These are phyloP conservation scores for Nitzschia sp. DNA, from an alignment of 108 stramenopile genomes.

Conservation along the genomic window DNA sequence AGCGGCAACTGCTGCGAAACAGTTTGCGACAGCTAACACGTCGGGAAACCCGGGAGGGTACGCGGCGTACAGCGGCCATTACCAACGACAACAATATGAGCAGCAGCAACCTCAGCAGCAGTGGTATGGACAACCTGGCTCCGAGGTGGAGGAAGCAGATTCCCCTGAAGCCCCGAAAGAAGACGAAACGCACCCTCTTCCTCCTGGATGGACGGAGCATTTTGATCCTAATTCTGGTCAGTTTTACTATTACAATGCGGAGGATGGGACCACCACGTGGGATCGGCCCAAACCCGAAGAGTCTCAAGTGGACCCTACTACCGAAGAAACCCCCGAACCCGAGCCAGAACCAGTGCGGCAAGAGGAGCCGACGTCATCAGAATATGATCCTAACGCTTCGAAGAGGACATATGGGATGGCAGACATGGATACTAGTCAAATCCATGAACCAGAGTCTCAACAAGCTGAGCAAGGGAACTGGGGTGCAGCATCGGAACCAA, in stretches of 20 bases:
- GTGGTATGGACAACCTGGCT: slow-evolving; percentile 10
- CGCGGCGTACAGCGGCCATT: slow-evolving; percentile 4
- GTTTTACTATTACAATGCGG: slow-evolving; percentile 75
- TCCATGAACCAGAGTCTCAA: too few relatives aligned
- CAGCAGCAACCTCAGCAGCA: slow-evolving; percentile 17
- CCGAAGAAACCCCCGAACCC: slow-evolving; percentile 10
- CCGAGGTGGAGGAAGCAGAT: background rate
- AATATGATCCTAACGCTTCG: slow-evolving; percentile 1
- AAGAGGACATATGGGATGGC: background rate
- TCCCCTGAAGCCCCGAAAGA: background rate
- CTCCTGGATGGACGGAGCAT: slow-evolving; percentile 71
- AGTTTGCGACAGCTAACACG: background rate
- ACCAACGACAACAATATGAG: slow-evolving; percentile 22
- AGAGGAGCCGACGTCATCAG: slow-evolving; percentile 13
- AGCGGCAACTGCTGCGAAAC: background rate
- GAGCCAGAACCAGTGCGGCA: slow-evolving; percentile 12
- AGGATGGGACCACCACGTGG: slow-evolving; percentile 82
- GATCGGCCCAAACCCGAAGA: slow-evolving; percentile 55
- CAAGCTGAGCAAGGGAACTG: background rate
- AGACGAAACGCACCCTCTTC: slow-evolving; percentile 29
- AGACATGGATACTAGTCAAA: too few relatives aligned
- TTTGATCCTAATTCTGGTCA: slow-evolving; percentile 73
- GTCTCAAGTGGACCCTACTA: slow-evolving; percentile 4
- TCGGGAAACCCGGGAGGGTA: background rate
- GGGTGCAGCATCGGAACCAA: background rate